These are phyloP conservation scores for Aspergillus ibericus DNA, from an alignment of 2,329 filamentous ascomycete genomes.

Conservation along the genomic window DNA sequence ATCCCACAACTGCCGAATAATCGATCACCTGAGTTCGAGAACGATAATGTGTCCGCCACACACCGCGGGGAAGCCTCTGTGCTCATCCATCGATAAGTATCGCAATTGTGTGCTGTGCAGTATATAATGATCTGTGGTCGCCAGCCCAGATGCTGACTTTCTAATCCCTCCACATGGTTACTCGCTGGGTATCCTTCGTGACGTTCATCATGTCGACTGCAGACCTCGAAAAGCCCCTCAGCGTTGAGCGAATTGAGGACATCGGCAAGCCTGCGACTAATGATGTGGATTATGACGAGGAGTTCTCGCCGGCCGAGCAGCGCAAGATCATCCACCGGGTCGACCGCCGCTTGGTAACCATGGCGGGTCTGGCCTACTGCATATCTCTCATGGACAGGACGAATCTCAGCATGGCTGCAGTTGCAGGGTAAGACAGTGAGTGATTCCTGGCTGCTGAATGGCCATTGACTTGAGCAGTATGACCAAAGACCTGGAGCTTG, in stretches of 20 bases:
- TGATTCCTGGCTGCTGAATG: conserved; percentile 62
- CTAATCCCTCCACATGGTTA: neutral
- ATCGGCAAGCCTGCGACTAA: conserved; percentile 11
- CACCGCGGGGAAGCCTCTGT: neutral
- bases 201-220: neutral
- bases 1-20: neutral
- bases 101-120: neutral
- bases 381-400: conserved; percentile 76
- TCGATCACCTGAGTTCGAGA: neutral
- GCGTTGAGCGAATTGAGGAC: conserved; percentile 20
- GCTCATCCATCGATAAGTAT: neutral
- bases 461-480: conserved; percentile 68
- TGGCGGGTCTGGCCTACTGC: conserved; percentile 68
- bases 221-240: conserved; percentile 10
- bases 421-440: conserved; percentile 63
- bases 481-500: conserved; percentile 29
- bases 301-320: conserved; percentile 62
- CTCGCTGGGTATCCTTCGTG: neutral
- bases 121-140: neutral
- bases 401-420: conserved; percentile 67
- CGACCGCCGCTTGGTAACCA: conserved; percentile 64
- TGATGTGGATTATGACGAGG: conserved; percentile 23
- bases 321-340: conserved; percentile 67
- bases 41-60: neutral
- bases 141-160: neutral